A percentile compares a stretch with the other conserved stretches of the same genome.
These are phyloP conservation scores for Botryosphaeria dothidea DNA, from an alignment of 2,329 filamentous ascomycete genomes.

Conservation along the genomic window DNA sequence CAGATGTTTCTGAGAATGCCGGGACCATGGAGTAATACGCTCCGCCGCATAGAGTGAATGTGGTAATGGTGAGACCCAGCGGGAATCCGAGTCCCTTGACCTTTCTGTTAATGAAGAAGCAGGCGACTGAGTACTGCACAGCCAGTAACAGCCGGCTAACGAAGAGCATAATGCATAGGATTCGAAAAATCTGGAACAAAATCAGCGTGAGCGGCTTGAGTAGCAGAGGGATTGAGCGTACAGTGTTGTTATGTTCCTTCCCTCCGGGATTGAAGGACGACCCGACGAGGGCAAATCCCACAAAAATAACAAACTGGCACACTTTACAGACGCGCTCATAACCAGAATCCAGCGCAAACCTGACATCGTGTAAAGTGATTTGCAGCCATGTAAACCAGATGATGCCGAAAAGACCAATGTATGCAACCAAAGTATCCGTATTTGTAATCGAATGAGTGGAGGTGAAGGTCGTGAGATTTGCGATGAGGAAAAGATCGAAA, in stretches of 20 bases:
- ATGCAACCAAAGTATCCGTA: constrained; percentile 30
- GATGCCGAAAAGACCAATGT: constrained; percentile 54
- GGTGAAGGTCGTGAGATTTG: constrained; percentile 63
- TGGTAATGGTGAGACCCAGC: constrained; percentile 14
- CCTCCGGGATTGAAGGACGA: constrained; percentile 24
- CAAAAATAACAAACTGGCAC: constrained; percentile 60
- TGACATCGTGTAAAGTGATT: constrained; percentile 61
- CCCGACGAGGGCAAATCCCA: constrained; percentile 61
- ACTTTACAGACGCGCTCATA: constrained; percentile 60
- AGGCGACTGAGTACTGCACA: constrained; percentile 22
- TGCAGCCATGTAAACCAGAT: constrained; percentile 67
- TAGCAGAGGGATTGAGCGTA: not conserved
- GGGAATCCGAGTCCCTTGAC: constrained; percentile 16
- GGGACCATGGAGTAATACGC: constrained; percentile 21
- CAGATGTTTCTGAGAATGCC: constrained; percentile 10
- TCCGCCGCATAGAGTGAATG: constrained; percentile 18
- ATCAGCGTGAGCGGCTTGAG: not conserved
- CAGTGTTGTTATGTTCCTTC: constrained; percentile 18
- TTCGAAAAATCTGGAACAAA: constrained; percentile 10
- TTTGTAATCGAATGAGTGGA: constrained; percentile 54
- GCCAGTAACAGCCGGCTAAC: constrained; percentile 22
- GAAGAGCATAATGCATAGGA: constrained; percentile 22
- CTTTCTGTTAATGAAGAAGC: constrained; percentile 8
- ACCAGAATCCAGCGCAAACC: constrained; percentile 62
- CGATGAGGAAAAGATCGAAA: constrained; percentile 59